A percentile compares a stretch with the other conserved stretches of the same genome.
phyloP scores from a whole-genome alignment of 225 moss, liverwort and hornwort species.

The Pseudisothecium myosuroides region DNA sequence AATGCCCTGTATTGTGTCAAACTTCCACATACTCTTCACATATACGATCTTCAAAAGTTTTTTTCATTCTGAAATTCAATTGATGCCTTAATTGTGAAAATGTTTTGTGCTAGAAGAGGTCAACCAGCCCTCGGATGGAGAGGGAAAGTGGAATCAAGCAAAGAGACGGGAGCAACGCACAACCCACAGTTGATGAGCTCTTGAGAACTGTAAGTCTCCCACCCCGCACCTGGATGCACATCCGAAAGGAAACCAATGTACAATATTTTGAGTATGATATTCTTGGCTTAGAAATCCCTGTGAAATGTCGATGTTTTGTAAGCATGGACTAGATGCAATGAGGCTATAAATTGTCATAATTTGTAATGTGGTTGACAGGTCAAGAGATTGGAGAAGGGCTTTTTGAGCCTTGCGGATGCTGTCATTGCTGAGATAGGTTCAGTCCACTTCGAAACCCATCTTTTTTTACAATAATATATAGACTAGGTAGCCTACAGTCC shows the following conservation, averaged over 20 bases:
- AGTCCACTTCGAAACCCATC: background rate
- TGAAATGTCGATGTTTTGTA: background rate
- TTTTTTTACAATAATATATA: background rate
- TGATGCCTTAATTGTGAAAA: background rate
- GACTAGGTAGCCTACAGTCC: background rate
- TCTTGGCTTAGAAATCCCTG: background rate
- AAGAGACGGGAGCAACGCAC: background rate
- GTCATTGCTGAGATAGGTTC: conserved; percentile 51
- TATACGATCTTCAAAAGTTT: background rate
- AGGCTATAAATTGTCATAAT: background rate
- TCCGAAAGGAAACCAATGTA: background rate
- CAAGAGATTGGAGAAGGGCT: conserved; percentile 51
- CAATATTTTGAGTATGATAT: background rate
- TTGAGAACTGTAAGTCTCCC: conserved; percentile 25
- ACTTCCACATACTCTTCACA: background rate
- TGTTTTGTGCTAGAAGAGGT: conserved; percentile 15
- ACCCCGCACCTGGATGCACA: background rate
- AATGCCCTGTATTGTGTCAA: background rate
- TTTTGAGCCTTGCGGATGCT: conserved; percentile 49
- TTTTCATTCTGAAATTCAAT: background rate
- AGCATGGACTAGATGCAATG: background rate
- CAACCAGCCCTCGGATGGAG: conserved; percentile 23
- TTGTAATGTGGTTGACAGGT: conserved; percentile 13
- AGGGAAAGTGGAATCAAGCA: background rate
- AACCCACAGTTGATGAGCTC: conserved; percentile 32